Evolutionary conservation across 768 basidiomycete species (phyloP).

Genomic region (Termitomyces sp.): DNA sequence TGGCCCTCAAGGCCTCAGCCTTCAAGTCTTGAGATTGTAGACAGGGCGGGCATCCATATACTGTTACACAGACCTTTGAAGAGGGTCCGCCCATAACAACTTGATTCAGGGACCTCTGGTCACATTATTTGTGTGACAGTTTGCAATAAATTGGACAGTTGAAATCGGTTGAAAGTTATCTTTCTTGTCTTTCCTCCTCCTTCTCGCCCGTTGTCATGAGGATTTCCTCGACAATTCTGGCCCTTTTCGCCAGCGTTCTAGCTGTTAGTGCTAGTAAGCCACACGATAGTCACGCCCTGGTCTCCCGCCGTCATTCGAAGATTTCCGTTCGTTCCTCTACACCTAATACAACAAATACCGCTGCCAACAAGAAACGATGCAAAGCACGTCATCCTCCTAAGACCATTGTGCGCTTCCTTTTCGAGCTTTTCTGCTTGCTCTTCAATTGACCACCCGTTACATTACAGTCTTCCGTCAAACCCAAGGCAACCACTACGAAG

Average conservation of each 20-base stretch:
- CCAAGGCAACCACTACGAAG: constrained; percentile 11
- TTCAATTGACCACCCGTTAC: background rate
- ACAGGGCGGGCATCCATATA: background rate
- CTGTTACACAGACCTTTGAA: background rate
- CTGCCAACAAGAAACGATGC: constrained; percentile 16
- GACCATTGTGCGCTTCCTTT: background rate
- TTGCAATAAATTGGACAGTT: constrained; percentile 9
- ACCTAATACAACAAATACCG: background rate
- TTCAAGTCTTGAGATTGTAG: background rate
- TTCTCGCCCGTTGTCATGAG: constrained; percentile 36
- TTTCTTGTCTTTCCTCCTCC: constrained; percentile 10
- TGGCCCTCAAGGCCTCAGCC: too few species aligned
- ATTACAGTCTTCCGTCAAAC: background rate
- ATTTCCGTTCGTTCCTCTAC: constrained; percentile 28
- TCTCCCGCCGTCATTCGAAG: constrained; percentile 30
- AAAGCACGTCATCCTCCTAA: constrained; percentile 12
- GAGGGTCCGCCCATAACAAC: background rate
- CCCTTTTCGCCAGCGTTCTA: constrained; percentile 32
- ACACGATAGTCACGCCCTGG: constrained; percentile 24
- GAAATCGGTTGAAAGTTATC: constrained; percentile 4
- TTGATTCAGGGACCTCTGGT: background rate
- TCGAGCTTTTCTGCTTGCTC: background rate
- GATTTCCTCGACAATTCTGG: constrained; percentile 33
- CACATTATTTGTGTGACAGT: constrained; percentile 14
- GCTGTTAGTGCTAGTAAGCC: constrained; percentile 28